Evolutionary conservation across 2,329 filamentous ascomycete species (phyloP).

Genomic region (Fusarium cyanostomum): DNA sequence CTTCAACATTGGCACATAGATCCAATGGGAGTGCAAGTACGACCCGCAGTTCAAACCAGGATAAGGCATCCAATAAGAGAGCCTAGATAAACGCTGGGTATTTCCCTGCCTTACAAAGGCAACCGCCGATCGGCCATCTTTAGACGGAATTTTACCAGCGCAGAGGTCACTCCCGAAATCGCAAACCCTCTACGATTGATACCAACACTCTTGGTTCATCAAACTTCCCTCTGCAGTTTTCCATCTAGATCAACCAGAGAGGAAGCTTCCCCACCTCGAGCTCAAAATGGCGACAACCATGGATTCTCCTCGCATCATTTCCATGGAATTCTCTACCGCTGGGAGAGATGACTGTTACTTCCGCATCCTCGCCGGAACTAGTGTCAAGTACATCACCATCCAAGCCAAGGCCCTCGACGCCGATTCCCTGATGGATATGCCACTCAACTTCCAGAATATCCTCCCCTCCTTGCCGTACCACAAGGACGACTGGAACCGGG

Average conservation of each 20-base stretch:
- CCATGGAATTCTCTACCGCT: conserved; percentile 1
- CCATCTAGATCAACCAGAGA: not conserved
- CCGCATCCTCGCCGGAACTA: not conserved
- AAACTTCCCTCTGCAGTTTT: not conserved
- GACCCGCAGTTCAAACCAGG: too few species aligned
- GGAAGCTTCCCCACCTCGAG: not conserved
- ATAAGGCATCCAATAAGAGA: too few species aligned
- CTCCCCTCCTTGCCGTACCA: not conserved
- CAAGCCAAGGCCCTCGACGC: not conserved
- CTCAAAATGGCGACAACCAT: not conserved
- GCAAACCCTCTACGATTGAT: too few species aligned
- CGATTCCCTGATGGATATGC: conserved; percentile 10
- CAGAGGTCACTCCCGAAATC: too few species aligned
- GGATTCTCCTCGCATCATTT: conserved; percentile 1
- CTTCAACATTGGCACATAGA: too few species aligned
- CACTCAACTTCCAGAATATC: conserved; percentile 5
- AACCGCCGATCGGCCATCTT: too few species aligned
- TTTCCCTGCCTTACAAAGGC: too few species aligned
- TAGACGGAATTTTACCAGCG: too few species aligned
- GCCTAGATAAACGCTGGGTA: too few species aligned
- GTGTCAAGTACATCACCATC: conserved; percentile 10
- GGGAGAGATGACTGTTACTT: conserved; percentile 4
- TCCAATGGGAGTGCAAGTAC: too few species aligned
- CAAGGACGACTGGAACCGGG: not conserved
- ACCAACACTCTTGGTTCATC: not conserved